Evolutionary conservation across 129 eudicot genomes (phyloP).

Genomic region (Ambrosia artemisiifolia): DNA sequence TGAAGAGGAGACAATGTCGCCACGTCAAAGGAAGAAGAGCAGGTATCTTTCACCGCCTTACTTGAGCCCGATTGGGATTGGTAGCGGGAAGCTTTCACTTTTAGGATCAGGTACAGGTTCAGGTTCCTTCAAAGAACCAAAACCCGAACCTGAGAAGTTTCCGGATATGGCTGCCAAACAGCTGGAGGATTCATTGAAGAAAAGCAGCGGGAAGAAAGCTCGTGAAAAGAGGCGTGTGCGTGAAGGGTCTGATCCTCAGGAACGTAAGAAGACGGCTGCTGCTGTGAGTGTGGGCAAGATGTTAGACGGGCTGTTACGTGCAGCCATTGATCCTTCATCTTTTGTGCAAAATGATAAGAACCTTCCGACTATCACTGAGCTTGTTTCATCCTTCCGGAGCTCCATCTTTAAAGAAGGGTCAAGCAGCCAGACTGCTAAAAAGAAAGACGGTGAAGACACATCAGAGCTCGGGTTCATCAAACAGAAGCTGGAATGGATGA

Average conservation of each 20-base stretch:
- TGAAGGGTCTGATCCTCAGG: slow-evolving; percentile 20
- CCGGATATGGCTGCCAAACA: slow-evolving; percentile 31
- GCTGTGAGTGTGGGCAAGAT: slow-evolving; percentile 29
- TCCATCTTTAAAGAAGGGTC: slow-evolving; percentile 40
- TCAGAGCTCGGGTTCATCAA: slow-evolving; percentile 6
- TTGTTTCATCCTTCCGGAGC: slow-evolving; percentile 42
- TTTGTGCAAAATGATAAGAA: slow-evolving; percentile 21
- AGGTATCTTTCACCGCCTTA: slow-evolving; percentile 62
- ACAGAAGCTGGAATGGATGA: slow-evolving; percentile 19
- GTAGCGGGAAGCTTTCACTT: neutral
- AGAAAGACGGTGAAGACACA: neutral
- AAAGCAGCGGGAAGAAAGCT: slow-evolving; percentile 18
- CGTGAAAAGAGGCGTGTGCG: slow-evolving; percentile 17
- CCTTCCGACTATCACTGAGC: slow-evolving; percentile 34
- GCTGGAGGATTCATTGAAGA: slow-evolving; percentile 19
- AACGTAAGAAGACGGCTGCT: slow-evolving; percentile 12
- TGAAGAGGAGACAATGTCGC: slow-evolving; percentile 30
- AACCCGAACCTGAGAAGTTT: slow-evolving; percentile 35
- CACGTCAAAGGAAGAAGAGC: slow-evolving; percentile 58
- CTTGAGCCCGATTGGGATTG: slow-evolving; percentile 30
- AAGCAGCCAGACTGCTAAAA: slow-evolving; percentile 7
- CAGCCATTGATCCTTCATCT: slow-evolving; percentile 49
- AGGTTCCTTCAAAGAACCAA: slow-evolving; percentile 30
- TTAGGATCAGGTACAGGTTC: slow-evolving; percentile 20
- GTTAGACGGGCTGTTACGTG: slow-evolving; percentile 38